phyloP scores from a whole-genome alignment of 2,329 filamentous ascomycete genomes.

The Zasmidium cellare region DNA sequence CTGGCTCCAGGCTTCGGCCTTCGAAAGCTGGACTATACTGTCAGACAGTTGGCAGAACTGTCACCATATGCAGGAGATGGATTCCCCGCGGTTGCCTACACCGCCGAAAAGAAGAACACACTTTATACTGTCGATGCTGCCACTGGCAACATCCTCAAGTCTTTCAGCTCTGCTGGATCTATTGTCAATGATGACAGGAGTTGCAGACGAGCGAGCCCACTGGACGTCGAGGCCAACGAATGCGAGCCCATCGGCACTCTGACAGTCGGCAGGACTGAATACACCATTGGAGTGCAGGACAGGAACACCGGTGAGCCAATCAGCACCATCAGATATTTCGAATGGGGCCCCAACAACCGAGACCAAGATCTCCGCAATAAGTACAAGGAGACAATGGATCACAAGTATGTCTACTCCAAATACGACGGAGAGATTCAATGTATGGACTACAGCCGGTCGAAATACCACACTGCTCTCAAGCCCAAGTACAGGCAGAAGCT shows the following conservation, averaged over 20 bases:
- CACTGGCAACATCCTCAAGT: slow-evolving; percentile 78
- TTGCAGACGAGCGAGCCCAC: slow-evolving; percentile 68
- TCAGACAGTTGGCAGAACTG: slow-evolving; percentile 80
- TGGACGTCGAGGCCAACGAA: slow-evolving; percentile 60
- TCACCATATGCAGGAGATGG: slow-evolving; percentile 70
- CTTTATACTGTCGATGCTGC: slow-evolving; percentile 86
- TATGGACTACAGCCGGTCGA: slow-evolving; percentile 53
- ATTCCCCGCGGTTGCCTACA: slow-evolving; percentile 80
- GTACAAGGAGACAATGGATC: slow-evolving; percentile 77
- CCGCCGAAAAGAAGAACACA: slow-evolving; percentile 85
- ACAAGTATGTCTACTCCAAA: slow-evolving; percentile 83
- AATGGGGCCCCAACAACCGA: slow-evolving; percentile 91
- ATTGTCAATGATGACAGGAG: slow-evolving; percentile 67
- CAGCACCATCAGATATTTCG: slow-evolving; percentile 87
- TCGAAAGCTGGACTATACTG: slow-evolving; percentile 68
- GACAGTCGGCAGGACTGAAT: slow-evolving; percentile 83
- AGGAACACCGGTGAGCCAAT: slow-evolving; percentile 71
- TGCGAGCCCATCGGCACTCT: slow-evolving; percentile 80
- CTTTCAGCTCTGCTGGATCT: slow-evolving; percentile 75
- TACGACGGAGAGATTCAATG: slow-evolving; percentile 83
- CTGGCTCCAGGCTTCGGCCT: slow-evolving; percentile 71
- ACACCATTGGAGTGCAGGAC: slow-evolving; percentile 82
- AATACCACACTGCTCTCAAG: slow-evolving; percentile 44
- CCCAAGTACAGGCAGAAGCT: slow-evolving; percentile 33
- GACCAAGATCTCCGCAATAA: slow-evolving; percentile 85